Conservation (phyloP, 2,329 filamentous ascomycete species). For the Aspergillus quadricinctus region DNA sequence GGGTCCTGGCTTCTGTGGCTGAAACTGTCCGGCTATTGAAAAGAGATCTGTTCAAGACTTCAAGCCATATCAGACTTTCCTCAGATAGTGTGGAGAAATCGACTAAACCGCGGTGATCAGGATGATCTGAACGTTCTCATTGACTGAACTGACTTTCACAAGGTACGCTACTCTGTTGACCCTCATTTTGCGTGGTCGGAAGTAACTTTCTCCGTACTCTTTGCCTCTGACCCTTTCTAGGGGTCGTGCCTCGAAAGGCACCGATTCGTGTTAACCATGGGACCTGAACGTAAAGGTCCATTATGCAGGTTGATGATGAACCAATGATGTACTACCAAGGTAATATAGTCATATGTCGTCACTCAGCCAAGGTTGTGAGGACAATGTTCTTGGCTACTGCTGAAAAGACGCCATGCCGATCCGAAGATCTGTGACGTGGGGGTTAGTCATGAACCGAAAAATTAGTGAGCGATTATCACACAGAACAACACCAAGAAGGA, state of each 20-base stretch:
- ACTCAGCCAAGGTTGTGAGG: constrained; percentile 1
- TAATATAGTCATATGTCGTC: constrained; percentile 9
- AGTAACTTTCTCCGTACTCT: neutral
- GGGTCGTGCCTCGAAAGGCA: neutral
- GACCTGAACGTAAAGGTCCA: neutral
- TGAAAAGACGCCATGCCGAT: constrained; percentile 16
- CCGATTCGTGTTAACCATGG: neutral
- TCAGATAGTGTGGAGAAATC: neutral
- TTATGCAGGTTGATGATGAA: neutral
- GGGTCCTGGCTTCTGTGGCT: neutral
- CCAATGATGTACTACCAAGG: constrained; percentile 1
- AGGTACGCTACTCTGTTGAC: neutral
- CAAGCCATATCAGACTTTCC: neutral
- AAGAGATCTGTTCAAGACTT: neutral
- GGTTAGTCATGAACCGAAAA: constrained; percentile 5
- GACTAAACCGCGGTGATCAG: neutral
- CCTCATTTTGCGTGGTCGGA: neutral
- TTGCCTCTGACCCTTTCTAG: neutral
- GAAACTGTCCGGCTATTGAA: neutral
- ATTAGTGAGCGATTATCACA: neutral
- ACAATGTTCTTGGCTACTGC: constrained; percentile 1
- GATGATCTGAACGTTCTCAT: neutral
- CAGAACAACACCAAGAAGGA: neutral
- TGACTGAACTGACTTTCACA: neutral
- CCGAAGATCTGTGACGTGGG: constrained; percentile 27